Base-by-base conservation (phyloP, 305 asterid species). In the Andrographis paniculata region DNA sequence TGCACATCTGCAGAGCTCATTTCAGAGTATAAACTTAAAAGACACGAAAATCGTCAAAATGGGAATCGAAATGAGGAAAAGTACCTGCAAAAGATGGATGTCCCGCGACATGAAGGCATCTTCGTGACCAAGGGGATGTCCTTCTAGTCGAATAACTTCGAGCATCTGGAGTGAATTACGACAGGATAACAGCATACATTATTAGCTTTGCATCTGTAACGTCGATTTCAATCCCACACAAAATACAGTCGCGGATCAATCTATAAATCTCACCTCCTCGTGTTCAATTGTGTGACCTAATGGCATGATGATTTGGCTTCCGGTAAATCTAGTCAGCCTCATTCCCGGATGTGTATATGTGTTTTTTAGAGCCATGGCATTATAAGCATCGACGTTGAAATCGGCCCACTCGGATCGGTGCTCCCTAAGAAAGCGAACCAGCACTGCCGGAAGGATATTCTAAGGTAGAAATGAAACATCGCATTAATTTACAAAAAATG, bases 371-470 rank as follows among this genome's bases (percentile, higher is more conserved):
- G 87, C 59, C 3, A 84, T 67, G 52, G 92, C 82, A 39, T 78
- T 56, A 63, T 70, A 83, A 31, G 94, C 94, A 56, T 80, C 92
- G 13, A 83, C 71, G 28, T 58, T 83, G 43, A 80, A 83, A 55
- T 83, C 94, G 7, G 94, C 94, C 94, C 94, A 83, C 60, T 83
- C 94, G 0, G 94, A 83, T 15, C 94, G 76, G 24, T 79, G 94
- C 65, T 83, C 94, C 69, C 94, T 77, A 19, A 83, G 60, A 62
- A 77, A 83, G 19, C 87, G 84, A 62, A 83, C 80, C 42, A 83
- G 67, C 36, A 75, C 73, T 4, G 92, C 87, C 4, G 94, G 84
- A 53, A 82, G 75, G 20, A 83, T 84, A 70, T 83, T 71, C 94
- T 83, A n/a, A n/a, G 78, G 24, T n/a, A 35, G 45, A 45, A 43